Base-by-base conservation (phyloP, 805 yeast species). In the Pichia paraexigua region DNA sequence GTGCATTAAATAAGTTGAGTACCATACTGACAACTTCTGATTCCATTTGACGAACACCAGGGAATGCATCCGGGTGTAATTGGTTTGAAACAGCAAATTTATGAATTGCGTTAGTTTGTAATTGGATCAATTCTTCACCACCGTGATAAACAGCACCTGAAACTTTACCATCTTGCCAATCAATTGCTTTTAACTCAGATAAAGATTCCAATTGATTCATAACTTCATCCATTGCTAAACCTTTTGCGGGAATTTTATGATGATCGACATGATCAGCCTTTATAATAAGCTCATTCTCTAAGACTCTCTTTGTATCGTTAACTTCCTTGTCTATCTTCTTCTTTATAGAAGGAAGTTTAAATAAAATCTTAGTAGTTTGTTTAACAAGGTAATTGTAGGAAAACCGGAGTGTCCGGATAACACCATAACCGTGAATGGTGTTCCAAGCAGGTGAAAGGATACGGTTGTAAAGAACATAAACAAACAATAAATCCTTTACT, bases 121-220 rank as follows among this genome's bases (percentile, higher is more conserved):
- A 71, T 40, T 76, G 71, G 40, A 86, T 73, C 49, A 92, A 68
- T 32, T 86, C 87, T n/a, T 75, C 71, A 15, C 97, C 97, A 30
- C 98, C 97, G 61, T 94, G 98, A 62, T 92, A 92, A 12, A 92
- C 97, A 0, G 97, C 98, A 7, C 99, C 99, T 18, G 95, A 86
- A 4, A 92, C 85, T 58, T 81, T 76, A 6, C 99, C 99, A 42
- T 75, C 73, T 63, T 83, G 77, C 97, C 97, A 92, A 51, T 82
- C 84, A 2, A 63, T 57, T 1, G 88, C 73, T 57, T 86, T 88
- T 57, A 90, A 61, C 0, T 62, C 53, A 39, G 73, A 69, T 30
- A 80, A 68, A 30, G 68, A 65, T 37, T 79, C 77, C 52, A 94
- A 68, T 52, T 82, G 80, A 0, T 60, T 60, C 28, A 74, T 49